Base-by-base conservation (phyloP, 1,284 basidiomycete genomes). In the Hemileia vastatrix region DNA sequence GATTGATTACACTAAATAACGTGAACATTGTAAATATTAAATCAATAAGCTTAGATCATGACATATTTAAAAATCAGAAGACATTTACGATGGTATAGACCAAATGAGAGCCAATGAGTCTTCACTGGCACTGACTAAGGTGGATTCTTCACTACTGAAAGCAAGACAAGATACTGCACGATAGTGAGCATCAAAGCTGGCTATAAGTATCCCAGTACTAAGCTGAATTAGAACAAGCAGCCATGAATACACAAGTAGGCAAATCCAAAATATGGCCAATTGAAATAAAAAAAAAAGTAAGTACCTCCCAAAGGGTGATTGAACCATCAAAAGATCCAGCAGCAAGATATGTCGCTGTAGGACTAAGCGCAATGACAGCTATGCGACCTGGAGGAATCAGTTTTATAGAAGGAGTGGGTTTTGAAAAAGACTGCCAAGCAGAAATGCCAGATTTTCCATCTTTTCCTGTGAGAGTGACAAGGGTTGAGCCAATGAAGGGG, bases 171-270 rank as follows among this genome's bases (percentile, higher is more conserved):
- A 87, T 48, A 96, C 81, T 70, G 86, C 82, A 54, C 93, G 88
- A 77, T 96, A 98, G 77, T 97, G 94, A 6, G 91, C 93, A 67
- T 95, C 93, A 83, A 92, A 92, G 0, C 87, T 84, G 64, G 87
- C 84, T 76, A 87, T 87, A 50, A 98, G 80, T 47, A 90, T 85
- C 5, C 94, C 94, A 2, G 91, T 94, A 1, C 87, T 81, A 69
- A 92, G 81, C 89, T 95, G 77, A 72, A 74, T 66, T 40, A 65
- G n/a, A 54, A 36, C 33, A 45, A 45, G 21, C n/a, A n/a, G 23
- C 32, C 49, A 8, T 15, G 19, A 50, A 21, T n/a, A 56, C 21
- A 23, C 36, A 19, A 45, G 43, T 24, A 51, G 56, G 67, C 67
- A 67, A 33, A 49, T 52, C 18, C 49, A 66, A 18, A 32, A 31